These are phyloP conservation scores for Puya raimondii DNA, from an alignment of 176 grass and related monocot species.

Conservation along the genomic window DNA sequence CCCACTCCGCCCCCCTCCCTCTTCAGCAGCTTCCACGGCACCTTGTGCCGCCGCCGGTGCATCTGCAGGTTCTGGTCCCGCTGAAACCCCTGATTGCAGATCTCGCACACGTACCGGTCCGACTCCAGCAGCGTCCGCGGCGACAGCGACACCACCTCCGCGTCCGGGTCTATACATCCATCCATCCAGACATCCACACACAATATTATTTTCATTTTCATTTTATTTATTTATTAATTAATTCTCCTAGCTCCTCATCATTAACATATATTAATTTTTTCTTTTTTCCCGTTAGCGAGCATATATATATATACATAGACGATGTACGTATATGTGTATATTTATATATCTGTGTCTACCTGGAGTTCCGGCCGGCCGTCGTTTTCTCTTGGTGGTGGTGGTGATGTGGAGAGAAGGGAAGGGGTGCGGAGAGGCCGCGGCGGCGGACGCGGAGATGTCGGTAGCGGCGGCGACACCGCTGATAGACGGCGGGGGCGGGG, in stretches of 20 bases:
- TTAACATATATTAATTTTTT: no score
- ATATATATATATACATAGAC: background rate
- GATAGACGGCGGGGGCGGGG: constrained; percentile 11
- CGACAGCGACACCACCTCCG: constrained; percentile 89
- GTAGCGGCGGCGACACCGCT: constrained; percentile 4
- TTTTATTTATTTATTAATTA: no score
- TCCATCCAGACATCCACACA: no score
- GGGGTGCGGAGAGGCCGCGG: constrained; percentile 12
- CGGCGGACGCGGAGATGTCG: background rate
- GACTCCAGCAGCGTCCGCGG: constrained; percentile 82
- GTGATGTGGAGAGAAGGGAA: constrained; percentile 40
- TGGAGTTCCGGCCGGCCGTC: constrained; percentile 80
- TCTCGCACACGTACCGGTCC: constrained; percentile 67
- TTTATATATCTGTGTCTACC: constrained; percentile 20
- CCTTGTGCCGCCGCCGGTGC: constrained; percentile 81
- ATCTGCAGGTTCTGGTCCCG: constrained; percentile 89
- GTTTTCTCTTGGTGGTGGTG: constrained; percentile 55
- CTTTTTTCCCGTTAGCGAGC: no score
- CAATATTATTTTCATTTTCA: no score
- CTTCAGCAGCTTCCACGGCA: constrained; percentile 87
- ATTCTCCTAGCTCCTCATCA: no score
- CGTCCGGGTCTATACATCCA: constrained; percentile 59
- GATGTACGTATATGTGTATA: background rate
- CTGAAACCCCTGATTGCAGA: constrained; percentile 89
- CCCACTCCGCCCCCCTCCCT: constrained; percentile 27